Evolutionary conservation across 441 rosid genomes (phyloP).

Genomic region (Croton setiger): DNA sequence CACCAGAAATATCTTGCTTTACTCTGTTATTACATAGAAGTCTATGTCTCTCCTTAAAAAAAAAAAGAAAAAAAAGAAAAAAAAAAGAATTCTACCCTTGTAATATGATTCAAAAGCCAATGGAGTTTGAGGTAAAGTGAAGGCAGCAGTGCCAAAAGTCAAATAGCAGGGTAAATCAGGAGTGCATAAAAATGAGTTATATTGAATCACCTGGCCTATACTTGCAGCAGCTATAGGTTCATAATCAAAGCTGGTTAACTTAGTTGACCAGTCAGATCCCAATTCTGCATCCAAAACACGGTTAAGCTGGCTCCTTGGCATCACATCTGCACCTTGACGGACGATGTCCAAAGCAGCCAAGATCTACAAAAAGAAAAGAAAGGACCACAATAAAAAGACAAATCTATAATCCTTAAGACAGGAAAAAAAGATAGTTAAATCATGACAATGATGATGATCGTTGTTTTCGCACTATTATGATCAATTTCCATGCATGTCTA

Average conservation of each 20-base stretch:
- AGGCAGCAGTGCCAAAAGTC: background rate
- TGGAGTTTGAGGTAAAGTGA: background rate
- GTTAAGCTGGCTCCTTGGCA: slow-evolving; percentile 91
- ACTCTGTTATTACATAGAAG: background rate
- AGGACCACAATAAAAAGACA: slow-evolving; percentile 11
- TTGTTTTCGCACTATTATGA: background rate
- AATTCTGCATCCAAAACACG: slow-evolving; percentile 81
- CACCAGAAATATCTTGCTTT: background rate
- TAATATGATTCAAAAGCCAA: background rate
- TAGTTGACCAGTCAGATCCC: slow-evolving; percentile 74
- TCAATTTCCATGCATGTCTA: background rate
- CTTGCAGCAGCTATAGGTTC: slow-evolving; percentile 97
- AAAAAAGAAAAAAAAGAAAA: too few relatives aligned
- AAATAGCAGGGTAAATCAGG: background rate
- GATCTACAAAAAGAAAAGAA: slow-evolving; percentile 45
- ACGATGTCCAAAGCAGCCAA: slow-evolving; percentile 94
- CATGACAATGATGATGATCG: background rate
- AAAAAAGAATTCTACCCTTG: too few relatives aligned
- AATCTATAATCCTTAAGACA: background rate
- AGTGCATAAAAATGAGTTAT: background rate
- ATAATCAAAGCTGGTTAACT: slow-evolving; percentile 82
- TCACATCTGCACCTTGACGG: slow-evolving; percentile 99
- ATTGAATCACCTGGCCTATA: slow-evolving; percentile 78
- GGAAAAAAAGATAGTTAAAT: background rate
- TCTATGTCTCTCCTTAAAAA: background rate